phyloP scores from a whole-genome alignment of 805 yeast species.

The Jamesozyma hellenica region DNA sequence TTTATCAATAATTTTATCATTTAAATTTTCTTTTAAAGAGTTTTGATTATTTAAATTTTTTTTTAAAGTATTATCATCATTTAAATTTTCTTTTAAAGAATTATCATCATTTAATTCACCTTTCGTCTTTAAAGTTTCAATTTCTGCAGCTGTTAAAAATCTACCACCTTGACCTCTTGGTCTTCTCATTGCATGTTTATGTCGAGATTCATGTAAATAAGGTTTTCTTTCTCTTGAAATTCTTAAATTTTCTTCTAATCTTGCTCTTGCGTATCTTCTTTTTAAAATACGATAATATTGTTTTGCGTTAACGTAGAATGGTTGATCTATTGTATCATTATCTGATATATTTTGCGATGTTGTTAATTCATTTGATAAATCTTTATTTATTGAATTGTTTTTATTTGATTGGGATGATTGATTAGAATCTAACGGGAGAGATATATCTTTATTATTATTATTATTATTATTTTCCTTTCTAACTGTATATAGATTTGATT shows the following conservation, averaged over 20 bases:
- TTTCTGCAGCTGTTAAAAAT: conserved; percentile 85
- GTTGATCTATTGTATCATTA: conserved; percentile 49
- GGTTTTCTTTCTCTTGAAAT: conserved; percentile 88
- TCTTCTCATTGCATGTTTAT: conserved; percentile 97
- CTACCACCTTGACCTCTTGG: conserved; percentile 99
- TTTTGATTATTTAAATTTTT: background rate
- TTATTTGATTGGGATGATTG: background rate
- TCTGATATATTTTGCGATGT: no score
- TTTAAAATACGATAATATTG: conserved; percentile 92
- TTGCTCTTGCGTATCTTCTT: conserved; percentile 87
- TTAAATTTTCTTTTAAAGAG: background rate
- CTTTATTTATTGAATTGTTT: background rate
- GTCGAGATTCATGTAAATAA: conserved; percentile 91
- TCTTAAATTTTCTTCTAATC: conserved; percentile 77
- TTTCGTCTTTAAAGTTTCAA: conserved; percentile 43
- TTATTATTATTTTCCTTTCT: background rate
- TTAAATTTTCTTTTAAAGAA: background rate
- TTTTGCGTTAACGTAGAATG: conserved; percentile 94
- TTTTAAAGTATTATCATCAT: background rate
- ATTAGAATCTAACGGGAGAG: background rate
- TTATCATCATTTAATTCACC: conserved; percentile 1
- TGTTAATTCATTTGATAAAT: background rate
- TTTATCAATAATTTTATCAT: background rate
- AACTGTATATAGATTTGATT: background rate
- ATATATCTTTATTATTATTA: background rate